phyloP scores from a whole-genome alignment of 805 yeast genomes.

The Vanderwaltozyma verrucispora region DNA sequence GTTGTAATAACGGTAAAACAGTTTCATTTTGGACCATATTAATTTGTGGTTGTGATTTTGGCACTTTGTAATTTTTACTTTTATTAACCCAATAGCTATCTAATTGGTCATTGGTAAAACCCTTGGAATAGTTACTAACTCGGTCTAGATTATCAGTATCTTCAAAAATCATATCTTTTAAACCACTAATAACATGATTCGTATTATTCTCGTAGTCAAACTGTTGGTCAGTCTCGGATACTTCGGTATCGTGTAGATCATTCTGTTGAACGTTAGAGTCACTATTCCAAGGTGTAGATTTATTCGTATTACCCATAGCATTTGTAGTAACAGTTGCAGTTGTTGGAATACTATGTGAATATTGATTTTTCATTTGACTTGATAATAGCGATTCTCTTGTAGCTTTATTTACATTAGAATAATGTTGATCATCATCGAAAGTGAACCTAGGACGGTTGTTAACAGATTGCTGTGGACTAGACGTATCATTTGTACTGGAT shows the following conservation, averaged over 20 bases:
- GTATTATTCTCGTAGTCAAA: constrained; percentile 22
- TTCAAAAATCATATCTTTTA: constrained; percentile 25
- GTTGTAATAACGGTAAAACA: not conserved
- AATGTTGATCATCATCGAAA: not conserved
- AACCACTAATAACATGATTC: constrained; percentile 23
- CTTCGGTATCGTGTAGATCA: not conserved
- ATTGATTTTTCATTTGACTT: constrained; percentile 2
- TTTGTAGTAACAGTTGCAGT: constrained; percentile 12
- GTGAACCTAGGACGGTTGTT: not conserved
- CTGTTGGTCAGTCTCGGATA: constrained; percentile 10
- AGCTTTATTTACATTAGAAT: not conserved
- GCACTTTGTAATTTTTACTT: constrained; percentile 1
- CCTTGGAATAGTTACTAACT: constrained; percentile 23
- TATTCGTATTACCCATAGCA: constrained; percentile 5
- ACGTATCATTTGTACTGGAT: not conserved
- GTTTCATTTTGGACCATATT: not conserved
- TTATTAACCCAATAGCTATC: constrained; percentile 26
- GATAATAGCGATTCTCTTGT: constrained; percentile 1
- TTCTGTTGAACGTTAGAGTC: not conserved
- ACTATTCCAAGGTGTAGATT: not conserved
- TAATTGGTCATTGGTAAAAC: constrained; percentile 28
- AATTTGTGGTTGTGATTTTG: not conserved
- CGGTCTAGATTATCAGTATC: constrained; percentile 23
- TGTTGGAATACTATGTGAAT: constrained; percentile 8
- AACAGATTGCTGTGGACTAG: not conserved